Percentiles rank a stretch among this genome's conserved stretches.
These are phyloP conservation scores for Cicer cuneatum DNA, from an alignment of 306 rosid genomes.

Conservation along the genomic window DNA sequence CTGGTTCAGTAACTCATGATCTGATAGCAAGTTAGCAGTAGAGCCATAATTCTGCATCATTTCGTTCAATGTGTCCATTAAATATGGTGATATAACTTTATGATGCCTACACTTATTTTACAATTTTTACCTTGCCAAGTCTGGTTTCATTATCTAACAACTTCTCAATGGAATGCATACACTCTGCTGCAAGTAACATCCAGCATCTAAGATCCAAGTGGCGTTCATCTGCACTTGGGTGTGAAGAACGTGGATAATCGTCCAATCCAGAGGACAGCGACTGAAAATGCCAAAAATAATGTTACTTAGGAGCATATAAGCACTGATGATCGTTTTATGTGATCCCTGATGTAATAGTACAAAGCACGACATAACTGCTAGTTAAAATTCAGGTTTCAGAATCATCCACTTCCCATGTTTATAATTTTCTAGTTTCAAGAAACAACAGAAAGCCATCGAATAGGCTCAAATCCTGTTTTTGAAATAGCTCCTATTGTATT, in stretches of 20 bases:
- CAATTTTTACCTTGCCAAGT: slow-evolving; percentile 60
- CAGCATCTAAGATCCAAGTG: slow-evolving; percentile 96
- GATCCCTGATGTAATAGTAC: slow-evolving; percentile 27
- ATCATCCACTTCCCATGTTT: slow-evolving; percentile 14
- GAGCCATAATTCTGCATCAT: slow-evolving; percentile 71
- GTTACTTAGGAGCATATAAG: slow-evolving; percentile 39
- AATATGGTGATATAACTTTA: slow-evolving; percentile 18
- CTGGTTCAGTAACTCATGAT: slow-evolving; percentile 82
- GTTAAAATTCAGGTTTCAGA: slow-evolving; percentile 35
- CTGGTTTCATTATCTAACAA: slow-evolving; percentile 57
- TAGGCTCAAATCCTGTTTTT: slow-evolving; percentile 9
- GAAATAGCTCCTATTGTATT: slow-evolving; percentile 20
- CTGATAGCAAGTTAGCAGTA: slow-evolving; percentile 68
- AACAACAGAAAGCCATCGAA: slow-evolving; percentile 30
- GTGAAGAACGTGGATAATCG: slow-evolving; percentile 98
- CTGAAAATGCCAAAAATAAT: slow-evolving; percentile 55
- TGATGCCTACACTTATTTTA: slow-evolving; percentile 6
- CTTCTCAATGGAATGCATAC: slow-evolving; percentile 76
- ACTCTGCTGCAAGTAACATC: slow-evolving; percentile 96
- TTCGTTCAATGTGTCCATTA: slow-evolving; percentile 40
- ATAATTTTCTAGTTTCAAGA: slow-evolving; percentile 22
- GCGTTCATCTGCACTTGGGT: slow-evolving; percentile 85
- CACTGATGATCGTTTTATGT: slow-evolving; percentile 11
- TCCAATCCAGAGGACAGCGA: slow-evolving; percentile 92
- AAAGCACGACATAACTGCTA: slow-evolving; percentile 24